Conservation (phyloP, 192 early-diverging fungal genomes). For the Dissophora ornata region DNA sequence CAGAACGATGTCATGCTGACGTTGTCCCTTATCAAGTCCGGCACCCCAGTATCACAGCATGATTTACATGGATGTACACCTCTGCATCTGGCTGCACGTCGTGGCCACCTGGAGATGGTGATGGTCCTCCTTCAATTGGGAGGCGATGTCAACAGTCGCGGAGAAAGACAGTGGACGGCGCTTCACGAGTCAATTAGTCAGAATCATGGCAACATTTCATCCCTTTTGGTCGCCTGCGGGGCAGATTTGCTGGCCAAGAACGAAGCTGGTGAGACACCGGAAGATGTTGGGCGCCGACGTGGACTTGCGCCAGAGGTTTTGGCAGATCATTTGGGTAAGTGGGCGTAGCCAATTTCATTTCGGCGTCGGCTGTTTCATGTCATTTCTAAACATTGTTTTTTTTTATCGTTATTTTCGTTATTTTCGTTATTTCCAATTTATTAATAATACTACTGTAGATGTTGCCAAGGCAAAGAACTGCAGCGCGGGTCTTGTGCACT, state of each 20-base stretch:
- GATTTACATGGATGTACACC: constrained; percentile 71
- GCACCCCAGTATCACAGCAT: constrained; percentile 49
- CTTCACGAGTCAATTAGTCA: constrained; percentile 55
- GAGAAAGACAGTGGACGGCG: constrained; percentile 56
- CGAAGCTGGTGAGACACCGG: constrained; percentile 40
- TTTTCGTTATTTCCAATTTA: not conserved
- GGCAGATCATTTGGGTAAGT: constrained; percentile 37
- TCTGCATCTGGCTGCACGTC: constrained; percentile 72
- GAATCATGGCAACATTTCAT: constrained; percentile 43
- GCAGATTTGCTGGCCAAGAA: constrained; percentile 29
- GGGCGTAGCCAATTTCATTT: too few relatives aligned
- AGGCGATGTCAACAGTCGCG: constrained; percentile 69
- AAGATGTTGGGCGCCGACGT: constrained; percentile 35
- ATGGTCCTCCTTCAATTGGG: constrained; percentile 63
- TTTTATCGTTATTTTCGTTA: too few relatives aligned
- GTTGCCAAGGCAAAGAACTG: constrained; percentile 28
- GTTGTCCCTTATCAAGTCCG: constrained; percentile 47
- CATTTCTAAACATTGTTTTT: not conserved
- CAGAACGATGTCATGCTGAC: constrained; percentile 59
- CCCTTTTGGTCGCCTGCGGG: constrained; percentile 43
- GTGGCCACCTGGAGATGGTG: constrained; percentile 65
- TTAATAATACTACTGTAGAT: constrained; percentile 5
- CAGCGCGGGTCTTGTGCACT: constrained; percentile 24
- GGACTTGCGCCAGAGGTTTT: constrained; percentile 22
- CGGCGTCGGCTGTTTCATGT: too few relatives aligned